Evolutionary conservation across 345 rosid species (phyloP).

Genomic region (Melaleuca alternifolia): DNA sequence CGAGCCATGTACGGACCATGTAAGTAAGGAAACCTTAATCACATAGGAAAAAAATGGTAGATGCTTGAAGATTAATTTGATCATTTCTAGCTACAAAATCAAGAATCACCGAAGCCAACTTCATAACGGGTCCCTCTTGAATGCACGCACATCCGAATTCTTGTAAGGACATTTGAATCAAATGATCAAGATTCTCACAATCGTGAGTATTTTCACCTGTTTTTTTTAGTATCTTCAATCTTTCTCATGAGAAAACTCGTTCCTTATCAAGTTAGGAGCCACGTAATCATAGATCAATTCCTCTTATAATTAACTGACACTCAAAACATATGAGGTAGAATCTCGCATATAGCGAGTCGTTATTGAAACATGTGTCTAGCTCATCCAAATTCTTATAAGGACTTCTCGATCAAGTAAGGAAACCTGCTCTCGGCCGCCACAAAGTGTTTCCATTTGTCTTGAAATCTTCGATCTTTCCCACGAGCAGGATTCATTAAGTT

Average conservation of each 20-base stretch:
- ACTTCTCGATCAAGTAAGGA: neutral
- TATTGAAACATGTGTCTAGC: no score
- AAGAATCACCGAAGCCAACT: neutral
- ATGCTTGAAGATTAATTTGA: neutral
- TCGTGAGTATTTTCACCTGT: neutral
- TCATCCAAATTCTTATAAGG: no score
- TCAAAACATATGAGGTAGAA: neutral
- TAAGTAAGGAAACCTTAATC: neutral
- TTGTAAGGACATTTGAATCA: neutral
- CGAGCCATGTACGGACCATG: neutral
- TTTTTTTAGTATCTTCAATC: neutral
- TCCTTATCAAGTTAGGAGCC: neutral
- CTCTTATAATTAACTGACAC: neutral
- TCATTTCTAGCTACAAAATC: neutral
- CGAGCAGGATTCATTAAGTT: neutral
- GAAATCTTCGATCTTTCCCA: neutral
- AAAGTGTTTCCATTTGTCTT: neutral
- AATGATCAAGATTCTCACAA: neutral
- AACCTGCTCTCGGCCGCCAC: neutral
- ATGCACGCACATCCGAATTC: neutral
- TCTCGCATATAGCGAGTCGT: no score
- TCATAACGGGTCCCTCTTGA: neutral
- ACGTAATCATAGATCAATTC: neutral
- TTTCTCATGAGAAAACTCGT: accelerated
- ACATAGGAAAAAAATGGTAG: neutral